phyloP scores from a whole-genome alignment of 2,329 filamentous ascomycete genomes.

The Neofusicoccum parvum region DNA sequence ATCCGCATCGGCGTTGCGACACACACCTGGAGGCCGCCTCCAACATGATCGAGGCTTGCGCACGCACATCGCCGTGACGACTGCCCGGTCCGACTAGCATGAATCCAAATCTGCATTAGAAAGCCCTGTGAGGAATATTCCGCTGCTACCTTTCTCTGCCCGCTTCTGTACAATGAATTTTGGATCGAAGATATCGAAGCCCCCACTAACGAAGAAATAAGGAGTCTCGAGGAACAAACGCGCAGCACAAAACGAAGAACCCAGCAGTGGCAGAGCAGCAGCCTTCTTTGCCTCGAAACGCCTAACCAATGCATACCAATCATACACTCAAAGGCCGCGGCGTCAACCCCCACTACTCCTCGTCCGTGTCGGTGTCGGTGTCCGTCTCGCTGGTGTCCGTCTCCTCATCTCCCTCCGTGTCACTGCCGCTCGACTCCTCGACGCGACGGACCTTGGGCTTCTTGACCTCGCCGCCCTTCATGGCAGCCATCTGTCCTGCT shows the following conservation, averaged over 20 bases:
- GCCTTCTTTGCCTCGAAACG: slow-evolving; percentile 8
- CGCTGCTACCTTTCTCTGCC: not conserved
- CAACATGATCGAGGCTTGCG: not conserved
- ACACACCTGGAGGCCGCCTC: too few relatives aligned
- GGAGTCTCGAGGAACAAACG: not conserved
- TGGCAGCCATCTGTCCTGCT: slow-evolving; percentile 85
- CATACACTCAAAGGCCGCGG: slow-evolving; percentile 8
- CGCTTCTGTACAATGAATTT: not conserved
- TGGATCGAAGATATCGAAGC: not conserved
- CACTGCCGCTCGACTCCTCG: slow-evolving; percentile 64
- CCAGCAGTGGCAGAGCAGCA: not conserved
- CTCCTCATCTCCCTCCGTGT: slow-evolving; percentile 64
- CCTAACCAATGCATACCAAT: slow-evolving; percentile 17
- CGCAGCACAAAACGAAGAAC: slow-evolving; percentile 21
- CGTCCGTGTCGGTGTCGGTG: slow-evolving; percentile 46
- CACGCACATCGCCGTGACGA: not conserved
- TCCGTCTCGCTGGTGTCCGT: slow-evolving; percentile 55
- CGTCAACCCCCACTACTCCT: slow-evolving; percentile 33
- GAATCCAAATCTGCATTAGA: not conserved
- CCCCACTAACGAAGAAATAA: not conserved
- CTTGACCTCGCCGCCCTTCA: slow-evolving; percentile 70
- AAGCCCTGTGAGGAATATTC: not conserved
- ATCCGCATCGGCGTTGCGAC: not conserved
- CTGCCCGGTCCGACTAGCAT: not conserved
- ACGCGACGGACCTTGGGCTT: slow-evolving; percentile 60